Evolutionary conservation across 768 basidiomycete species (phyloP).

Genomic region (Tremella yokohamensis): DNA sequence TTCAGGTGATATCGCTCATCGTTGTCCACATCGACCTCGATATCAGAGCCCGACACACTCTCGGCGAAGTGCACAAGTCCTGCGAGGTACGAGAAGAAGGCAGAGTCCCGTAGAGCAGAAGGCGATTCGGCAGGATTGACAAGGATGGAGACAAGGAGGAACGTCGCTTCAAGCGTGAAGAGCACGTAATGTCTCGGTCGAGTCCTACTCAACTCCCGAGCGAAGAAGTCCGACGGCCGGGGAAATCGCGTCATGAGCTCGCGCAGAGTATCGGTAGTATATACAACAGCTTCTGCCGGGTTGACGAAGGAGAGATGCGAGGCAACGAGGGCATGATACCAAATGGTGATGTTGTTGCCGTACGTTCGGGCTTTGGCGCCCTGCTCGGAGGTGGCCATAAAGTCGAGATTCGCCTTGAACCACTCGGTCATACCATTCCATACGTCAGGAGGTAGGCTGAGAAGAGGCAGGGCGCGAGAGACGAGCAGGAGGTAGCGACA

Average conservation of each 20-base stretch:
- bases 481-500: conserved; percentile 22
- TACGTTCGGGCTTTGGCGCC: conserved; percentile 4
- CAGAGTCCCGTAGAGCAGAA: not conserved
- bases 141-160: conserved; percentile 13
- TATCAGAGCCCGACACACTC: not conserved
- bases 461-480: conserved; percentile 9
- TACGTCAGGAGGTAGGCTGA: not conserved
- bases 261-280: not conserved
- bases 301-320: conserved; percentile 10
- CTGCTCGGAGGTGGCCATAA: conserved; percentile 12
- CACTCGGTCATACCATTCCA: conserved; percentile 1
- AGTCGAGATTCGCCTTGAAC: conserved; percentile 18
- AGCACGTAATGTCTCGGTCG: conserved; percentile 22
- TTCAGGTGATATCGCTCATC: conserved; percentile 8
- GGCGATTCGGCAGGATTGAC: not conserved
- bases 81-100: not conserved
- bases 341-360: conserved; percentile 20
- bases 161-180: conserved; percentile 22
- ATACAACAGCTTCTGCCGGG: conserved; percentile 4
- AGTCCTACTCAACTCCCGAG: not conserved
- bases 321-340: conserved; percentile 26
- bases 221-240: conserved; percentile 9
- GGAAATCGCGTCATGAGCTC: conserved; percentile 3
- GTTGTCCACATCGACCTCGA: conserved; percentile 12
- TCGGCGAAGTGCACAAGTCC: conserved; percentile 7